Conservation (phyloP, 768 basidiomycete genomes). For the Rhodosporidiobolus odoratus region DNA sequence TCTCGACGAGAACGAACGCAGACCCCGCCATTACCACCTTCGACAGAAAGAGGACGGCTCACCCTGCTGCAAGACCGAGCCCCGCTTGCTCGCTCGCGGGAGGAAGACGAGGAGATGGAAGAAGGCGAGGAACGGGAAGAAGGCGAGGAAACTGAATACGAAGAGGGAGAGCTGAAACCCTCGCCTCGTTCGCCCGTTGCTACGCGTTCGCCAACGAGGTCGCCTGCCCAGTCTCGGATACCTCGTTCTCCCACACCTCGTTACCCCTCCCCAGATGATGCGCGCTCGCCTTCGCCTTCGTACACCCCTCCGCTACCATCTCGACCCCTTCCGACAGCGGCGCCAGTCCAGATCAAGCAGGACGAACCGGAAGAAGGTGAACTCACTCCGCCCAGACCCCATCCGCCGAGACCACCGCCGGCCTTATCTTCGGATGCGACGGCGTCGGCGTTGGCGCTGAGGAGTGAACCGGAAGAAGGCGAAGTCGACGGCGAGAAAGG, state of each 20-base stretch:
- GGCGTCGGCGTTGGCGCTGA: too few relatives aligned
- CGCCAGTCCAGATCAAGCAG: background rate
- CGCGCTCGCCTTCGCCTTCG: background rate
- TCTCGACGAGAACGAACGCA: background rate
- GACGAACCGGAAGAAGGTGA: constrained; percentile 5
- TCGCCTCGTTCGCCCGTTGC: background rate
- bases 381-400: background rate
- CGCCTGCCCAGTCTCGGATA: background rate
- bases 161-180: background rate
- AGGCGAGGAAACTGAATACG: background rate
- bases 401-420: too few relatives aligned
- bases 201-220: background rate
- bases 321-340: background rate
- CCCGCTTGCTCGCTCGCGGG: too few relatives aligned
- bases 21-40: background rate
- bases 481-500: background rate
- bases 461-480: too few relatives aligned
- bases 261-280: background rate
- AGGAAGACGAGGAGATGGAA: background rate
- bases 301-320: background rate
- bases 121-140: background rate
- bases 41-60: too few relatives aligned
- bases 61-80: too few relatives aligned
- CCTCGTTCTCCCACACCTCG: background rate
- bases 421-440: too few relatives aligned